Evolutionary conservation across 306 rosid species (phyloP).

Genomic region (Clitoria ternatea): DNA sequence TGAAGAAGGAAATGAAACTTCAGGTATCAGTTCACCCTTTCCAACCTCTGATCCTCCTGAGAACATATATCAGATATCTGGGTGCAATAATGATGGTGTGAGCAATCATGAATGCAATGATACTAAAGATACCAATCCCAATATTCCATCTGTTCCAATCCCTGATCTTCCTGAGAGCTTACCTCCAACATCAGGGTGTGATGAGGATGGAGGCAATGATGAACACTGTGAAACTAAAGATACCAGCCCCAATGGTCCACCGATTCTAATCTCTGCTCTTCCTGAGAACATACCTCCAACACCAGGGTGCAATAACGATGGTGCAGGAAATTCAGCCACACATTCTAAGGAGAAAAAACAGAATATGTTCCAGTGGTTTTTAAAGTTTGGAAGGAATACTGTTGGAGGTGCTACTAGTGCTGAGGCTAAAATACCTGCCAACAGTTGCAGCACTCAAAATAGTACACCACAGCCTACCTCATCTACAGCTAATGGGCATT

Average conservation of each 20-base stretch:
- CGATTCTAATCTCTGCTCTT: slow-evolving; percentile 34
- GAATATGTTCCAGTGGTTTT: slow-evolving; percentile 77
- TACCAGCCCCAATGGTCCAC: slow-evolving; percentile 26
- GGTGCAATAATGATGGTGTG: slow-evolving; percentile 29
- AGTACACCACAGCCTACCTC: slow-evolving; percentile 21
- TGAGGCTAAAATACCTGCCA: slow-evolving; percentile 40
- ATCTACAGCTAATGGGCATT: slow-evolving; percentile 32
- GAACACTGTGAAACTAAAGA: slow-evolving; percentile 41
- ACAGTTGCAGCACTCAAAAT: slow-evolving; percentile 33
- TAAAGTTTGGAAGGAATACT: slow-evolving; percentile 68
- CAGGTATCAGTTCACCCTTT: slow-evolving; percentile 27
- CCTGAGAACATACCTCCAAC: slow-evolving; percentile 28
- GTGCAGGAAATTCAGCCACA: slow-evolving; percentile 29
- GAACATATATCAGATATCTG: slow-evolving; percentile 36
- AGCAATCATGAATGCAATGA: slow-evolving; percentile 41
- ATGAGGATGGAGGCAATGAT: slow-evolving; percentile 11
- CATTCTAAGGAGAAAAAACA: slow-evolving; percentile 54
- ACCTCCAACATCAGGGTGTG: slow-evolving; percentile 34
- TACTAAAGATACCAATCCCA: slow-evolving; percentile 28
- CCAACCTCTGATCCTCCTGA: slow-evolving; percentile 42
- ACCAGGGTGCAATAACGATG: slow-evolving; percentile 37
- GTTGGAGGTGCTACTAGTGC: slow-evolving; percentile 38
- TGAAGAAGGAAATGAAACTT: slow-evolving; percentile 49
- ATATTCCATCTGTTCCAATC: slow-evolving; percentile 37
- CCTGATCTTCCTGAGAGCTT: slow-evolving; percentile 39